phyloP scores from a whole-genome alignment of 768 basidiomycete genomes.

The Agrocybe praecox region DNA sequence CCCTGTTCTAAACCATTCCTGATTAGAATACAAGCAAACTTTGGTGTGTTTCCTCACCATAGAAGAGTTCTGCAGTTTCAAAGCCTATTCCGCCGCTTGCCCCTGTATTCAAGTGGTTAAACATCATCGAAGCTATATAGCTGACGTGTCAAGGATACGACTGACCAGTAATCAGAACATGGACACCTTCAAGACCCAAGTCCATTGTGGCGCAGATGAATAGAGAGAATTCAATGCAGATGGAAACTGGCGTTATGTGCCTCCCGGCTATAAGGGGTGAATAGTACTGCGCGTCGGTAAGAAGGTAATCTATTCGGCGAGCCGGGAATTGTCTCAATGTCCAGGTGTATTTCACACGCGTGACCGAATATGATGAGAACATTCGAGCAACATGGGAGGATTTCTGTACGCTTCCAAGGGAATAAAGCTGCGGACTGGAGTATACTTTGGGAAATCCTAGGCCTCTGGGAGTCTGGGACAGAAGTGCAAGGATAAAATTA shows the following conservation, averaged over 20 bases:
- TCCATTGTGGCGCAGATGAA: conserved; percentile 42
- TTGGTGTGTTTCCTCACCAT: conserved; percentile 40
- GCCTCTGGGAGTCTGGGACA: no score
- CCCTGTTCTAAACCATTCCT: conserved; percentile 55
- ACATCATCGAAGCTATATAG: neutral
- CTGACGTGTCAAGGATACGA: neutral
- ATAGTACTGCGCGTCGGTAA: neutral
- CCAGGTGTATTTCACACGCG: neutral
- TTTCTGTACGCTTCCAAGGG: neutral
- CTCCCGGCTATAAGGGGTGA: no score
- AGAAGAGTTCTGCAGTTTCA: conserved; percentile 57
- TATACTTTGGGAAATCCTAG: neutral
- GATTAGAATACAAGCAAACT: neutral
- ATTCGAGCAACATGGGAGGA: neutral
- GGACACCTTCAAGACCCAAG: conserved; percentile 57
- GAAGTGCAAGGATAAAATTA: no score
- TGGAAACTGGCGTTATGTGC: no score
- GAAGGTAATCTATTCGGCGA: neutral
- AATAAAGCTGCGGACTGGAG: neutral
- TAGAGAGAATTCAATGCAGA: no score
- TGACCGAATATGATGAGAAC: neutral
- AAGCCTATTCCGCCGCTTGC: conserved; percentile 79
- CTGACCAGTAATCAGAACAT: conserved; percentile 71
- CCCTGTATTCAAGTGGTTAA: conserved; percentile 35
- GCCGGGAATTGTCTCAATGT: no score